Conservation (phyloP, 768 basidiomycete species). For the Russula ochroleuca region DNA sequence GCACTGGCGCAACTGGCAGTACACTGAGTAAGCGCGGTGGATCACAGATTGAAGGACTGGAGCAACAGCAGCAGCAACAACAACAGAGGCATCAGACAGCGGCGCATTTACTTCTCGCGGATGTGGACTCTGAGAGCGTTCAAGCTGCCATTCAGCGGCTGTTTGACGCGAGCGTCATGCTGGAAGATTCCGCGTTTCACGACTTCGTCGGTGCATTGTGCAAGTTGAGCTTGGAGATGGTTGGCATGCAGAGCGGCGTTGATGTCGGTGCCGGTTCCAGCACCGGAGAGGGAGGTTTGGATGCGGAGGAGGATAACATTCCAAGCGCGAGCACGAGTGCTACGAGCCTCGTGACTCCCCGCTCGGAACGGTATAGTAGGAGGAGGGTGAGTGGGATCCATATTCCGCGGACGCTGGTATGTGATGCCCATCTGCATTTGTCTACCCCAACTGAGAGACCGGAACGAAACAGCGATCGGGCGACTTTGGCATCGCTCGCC, state of each 20-base stretch:
- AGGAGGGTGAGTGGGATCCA: slow-evolving; percentile 76
- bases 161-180: slow-evolving; percentile 79
- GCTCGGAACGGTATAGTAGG: slow-evolving; percentile 55
- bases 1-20: slow-evolving; percentile 27
- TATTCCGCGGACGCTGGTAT: slow-evolving; percentile 69
- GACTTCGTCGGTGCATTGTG: slow-evolving; percentile 77
- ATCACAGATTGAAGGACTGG: slow-evolving; percentile 17
- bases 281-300: slow-evolving; percentile 8
- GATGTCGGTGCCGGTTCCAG: not conserved
- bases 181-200: slow-evolving; percentile 79
- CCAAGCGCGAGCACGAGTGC: slow-evolving; percentile 34
- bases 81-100: slow-evolving; percentile 29
- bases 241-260: slow-evolving; percentile 69
- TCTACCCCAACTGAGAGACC: not conserved
- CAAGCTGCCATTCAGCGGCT: slow-evolving; percentile 71
- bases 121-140: slow-evolving; percentile 72
- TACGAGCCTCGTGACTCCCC: slow-evolving; percentile 41
- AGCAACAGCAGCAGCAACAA: slow-evolving; percentile 16
- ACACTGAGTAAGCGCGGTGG: slow-evolving; percentile 9
- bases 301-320: slow-evolving; percentile 36
- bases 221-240: slow-evolving; percentile 86
- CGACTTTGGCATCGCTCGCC: slow-evolving; percentile 88
- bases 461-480: slow-evolving; percentile 58
- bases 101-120: slow-evolving; percentile 55
- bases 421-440: slow-evolving; percentile 31